Base-by-base conservation (phyloP, 306 rosid species). In the Castanopsis chinensis region DNA sequence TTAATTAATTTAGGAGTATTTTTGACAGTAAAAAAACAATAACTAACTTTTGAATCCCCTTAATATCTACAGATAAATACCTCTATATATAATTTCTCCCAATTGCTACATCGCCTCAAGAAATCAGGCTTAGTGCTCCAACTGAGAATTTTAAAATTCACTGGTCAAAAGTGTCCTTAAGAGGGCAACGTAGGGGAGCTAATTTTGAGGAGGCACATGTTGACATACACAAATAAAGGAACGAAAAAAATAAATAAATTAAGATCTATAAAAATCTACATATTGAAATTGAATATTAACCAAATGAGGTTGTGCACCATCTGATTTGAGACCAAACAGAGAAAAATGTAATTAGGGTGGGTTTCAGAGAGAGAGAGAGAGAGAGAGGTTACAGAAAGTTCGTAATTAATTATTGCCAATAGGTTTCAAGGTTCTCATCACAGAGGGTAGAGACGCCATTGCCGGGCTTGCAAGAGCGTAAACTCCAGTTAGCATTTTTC, bases 381-480 rank as follows among this genome's bases (percentile, higher is more conserved):
- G 28, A 25, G 18, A 2, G 30, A 10, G 10, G 35, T 41, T 51
- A 20, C 30, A 28, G 69, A 57, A 68, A 2, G 10, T 11, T 76
- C 11, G 71, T 54, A 60, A 57, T 43, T 20, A 68, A 43, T 80
- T 25, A 92, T 93, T 95, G 97, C 99, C 97, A 95, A 83, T 87
- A 92, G 74, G 92, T 87, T 10, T 91, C 96, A 73, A 91, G 92
- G 69, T 88, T 95, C 63, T 86, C 89, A 63, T 92, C 99, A 8
- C 92, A 92, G 43, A 95, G 93, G 67, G 91, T 84, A 43, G 92
- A 87, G 68, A 95, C 96, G 73, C 96, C 97, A 74, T 90, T 95
- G 53, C 97, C 97, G 25, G 99, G 90, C 49, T 94, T 94, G 91
- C 93, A 94, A 49, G 99, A 91, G 84, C 99, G 91, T 61, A 94